Evolutionary conservation across 768 basidiomycete species (phyloP), one percentile per base, ranked within the genome.

Genomic region (Amanita rimosa): DNA sequence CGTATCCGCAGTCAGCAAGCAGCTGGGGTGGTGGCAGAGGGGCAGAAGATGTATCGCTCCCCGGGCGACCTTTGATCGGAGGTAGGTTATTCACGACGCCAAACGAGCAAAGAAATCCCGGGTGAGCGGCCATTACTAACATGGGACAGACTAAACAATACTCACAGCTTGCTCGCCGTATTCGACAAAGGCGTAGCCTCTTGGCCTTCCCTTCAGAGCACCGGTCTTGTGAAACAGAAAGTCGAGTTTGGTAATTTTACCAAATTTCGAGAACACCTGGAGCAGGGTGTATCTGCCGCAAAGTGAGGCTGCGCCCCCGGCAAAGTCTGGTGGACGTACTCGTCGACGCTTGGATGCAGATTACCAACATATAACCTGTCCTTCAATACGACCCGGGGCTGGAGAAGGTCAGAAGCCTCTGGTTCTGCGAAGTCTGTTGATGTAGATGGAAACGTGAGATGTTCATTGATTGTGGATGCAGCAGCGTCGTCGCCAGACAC

Each of bases 191-290:
- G 93, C 94, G 64, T 95, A 98, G 4, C 96, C 95, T 10, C 94
- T 73, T 0, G 96, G 94, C 62, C 89, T 96, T 14, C 96, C 96
- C 61, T 84, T 93, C 58, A 83, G 65, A 10, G 81, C 74, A 0
- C 95, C 96, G 0, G 85, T 71, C 66, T 95, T 97, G 73, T 99
- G 94, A 60, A 97, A 97, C 53, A 97, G 74, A 63, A 82, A 97
- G 64, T 99, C 96, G 45, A 97, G 76, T 55, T 92, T 90, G 17
- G 90, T 77, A 52, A 98, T 76, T 65, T 90, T 92, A 48, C 96
- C 96, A 62, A 83, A 93, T 66, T 86, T 93, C 27, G 85, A 77
- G 65, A 96, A 96, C 31, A 94, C 65, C 64, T 94, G 88, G 17
- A 98, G 76, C 13, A 99, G 73, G 3, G 89, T 72, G 65, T 91